These are phyloP conservation scores for Lactarius akahatsu DNA, from an alignment of 768 basidiomycete species.

Conservation along the genomic window DNA sequence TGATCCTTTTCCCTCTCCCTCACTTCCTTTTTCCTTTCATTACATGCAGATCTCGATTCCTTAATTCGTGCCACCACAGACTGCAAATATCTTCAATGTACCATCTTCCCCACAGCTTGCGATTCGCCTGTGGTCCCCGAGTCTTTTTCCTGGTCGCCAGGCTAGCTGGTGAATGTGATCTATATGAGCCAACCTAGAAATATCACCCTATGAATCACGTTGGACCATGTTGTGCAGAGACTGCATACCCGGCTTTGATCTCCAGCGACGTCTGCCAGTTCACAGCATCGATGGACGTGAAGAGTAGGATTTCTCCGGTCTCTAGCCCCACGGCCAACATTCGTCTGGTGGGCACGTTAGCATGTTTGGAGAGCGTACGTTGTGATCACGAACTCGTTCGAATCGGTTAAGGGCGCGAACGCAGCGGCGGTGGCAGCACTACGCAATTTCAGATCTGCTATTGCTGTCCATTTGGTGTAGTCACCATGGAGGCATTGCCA, in stretches of 20 bases:
- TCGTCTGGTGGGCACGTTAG: slow-evolving; percentile 38
- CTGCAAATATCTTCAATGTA: slow-evolving; percentile 66
- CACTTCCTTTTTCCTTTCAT: slow-evolving; percentile 34
- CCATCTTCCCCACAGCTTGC: slow-evolving; percentile 94
- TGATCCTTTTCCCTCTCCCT: slow-evolving; percentile 37
- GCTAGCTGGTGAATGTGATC: slow-evolving; percentile 76
- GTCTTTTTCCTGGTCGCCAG: slow-evolving; percentile 60
- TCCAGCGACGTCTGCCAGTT: slow-evolving; percentile 50
- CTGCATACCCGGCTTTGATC: slow-evolving; percentile 52
- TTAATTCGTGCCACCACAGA: slow-evolving; percentile 29
- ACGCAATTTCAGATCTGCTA: slow-evolving; percentile 61
- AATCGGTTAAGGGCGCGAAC: slow-evolving; percentile 46
- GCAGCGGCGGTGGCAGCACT: slow-evolving; percentile 85
- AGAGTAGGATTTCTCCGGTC: slow-evolving; percentile 70
- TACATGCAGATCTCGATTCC: slow-evolving; percentile 31
- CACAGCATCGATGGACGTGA: slow-evolving; percentile 41
- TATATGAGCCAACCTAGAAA: slow-evolving; percentile 63
- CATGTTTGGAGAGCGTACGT: not conserved
- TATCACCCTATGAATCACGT: slow-evolving; percentile 12
- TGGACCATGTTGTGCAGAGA: slow-evolving; percentile 17
- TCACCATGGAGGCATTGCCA: slow-evolving; percentile 53
- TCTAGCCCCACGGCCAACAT: slow-evolving; percentile 83
- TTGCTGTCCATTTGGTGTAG: slow-evolving; percentile 50
- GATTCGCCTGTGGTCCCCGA: slow-evolving; percentile 45
- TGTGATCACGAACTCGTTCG: slow-evolving; percentile 41